phyloP scores from a whole-genome alignment of 176 grass and related monocot species.

The Oryza coarctata region DNA sequence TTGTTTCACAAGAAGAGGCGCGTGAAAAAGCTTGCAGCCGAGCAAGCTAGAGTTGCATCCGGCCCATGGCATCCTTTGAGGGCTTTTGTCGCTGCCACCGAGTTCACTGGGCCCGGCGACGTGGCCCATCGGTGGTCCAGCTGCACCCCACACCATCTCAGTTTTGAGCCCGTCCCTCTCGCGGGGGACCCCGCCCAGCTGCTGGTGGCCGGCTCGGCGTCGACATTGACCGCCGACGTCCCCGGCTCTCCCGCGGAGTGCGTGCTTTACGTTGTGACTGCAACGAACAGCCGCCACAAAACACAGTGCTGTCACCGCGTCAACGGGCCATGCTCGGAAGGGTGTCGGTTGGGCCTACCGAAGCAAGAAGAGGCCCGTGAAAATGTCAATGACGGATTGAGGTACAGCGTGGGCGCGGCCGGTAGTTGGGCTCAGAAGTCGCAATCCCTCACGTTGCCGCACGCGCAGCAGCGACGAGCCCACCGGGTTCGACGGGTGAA shows the following conservation, averaged over 20 bases:
- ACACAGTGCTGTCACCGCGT: too few relatives aligned
- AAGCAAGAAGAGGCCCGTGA: not conserved
- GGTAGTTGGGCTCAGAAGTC: too few relatives aligned
- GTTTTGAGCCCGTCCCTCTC: not conserved
- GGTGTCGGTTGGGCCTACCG: too few relatives aligned
- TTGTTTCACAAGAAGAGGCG: not conserved
- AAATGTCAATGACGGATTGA: too few relatives aligned
- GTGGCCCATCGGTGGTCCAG: not conserved
- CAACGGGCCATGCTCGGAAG: too few relatives aligned
- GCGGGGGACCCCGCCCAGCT: not conserved
- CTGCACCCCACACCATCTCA: not conserved
- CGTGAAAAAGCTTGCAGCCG: not conserved
- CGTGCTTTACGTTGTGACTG: not conserved
- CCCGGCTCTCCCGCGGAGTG: not conserved
- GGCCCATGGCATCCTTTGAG: not conserved
- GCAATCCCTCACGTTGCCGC: not conserved
- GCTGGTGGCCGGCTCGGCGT: not conserved
- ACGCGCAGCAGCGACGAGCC: not conserved
- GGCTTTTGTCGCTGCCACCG: not conserved
- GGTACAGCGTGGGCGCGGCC: too few relatives aligned
- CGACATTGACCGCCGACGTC: not conserved
- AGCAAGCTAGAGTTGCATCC: not conserved
- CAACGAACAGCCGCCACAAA: too few relatives aligned
- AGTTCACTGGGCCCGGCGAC: not conserved
- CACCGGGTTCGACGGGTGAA: not conserved